A percentile compares a stretch with the other conserved stretches of the same genome.
phyloP scores from a whole-genome alignment of 1,284 basidiomycete genomes.

The Peniophora sp. region DNA sequence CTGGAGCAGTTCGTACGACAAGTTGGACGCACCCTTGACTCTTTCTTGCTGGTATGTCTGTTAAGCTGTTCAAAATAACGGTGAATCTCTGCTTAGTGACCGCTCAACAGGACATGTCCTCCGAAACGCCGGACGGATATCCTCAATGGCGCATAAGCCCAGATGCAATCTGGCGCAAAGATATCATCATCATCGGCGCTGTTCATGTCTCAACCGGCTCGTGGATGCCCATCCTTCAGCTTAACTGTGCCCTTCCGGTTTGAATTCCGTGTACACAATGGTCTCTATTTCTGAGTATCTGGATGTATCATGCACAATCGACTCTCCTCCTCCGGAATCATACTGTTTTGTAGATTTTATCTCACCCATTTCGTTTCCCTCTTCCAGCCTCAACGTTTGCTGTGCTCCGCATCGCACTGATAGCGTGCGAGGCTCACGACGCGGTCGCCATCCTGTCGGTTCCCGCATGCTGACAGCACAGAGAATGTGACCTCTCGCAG shows the following conservation, averaged over 20 bases:
- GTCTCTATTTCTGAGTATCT: too few relatives aligned
- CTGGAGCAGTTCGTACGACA: conserved; percentile 11
- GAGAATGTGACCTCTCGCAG: too few relatives aligned
- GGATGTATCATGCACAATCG: too few relatives aligned
- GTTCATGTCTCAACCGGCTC: conserved; percentile 12
- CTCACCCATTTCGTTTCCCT: too few relatives aligned
- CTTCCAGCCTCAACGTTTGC: too few relatives aligned
- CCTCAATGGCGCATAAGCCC: conserved; percentile 10
- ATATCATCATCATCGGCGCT: conserved; percentile 9
- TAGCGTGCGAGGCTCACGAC: too few relatives aligned
- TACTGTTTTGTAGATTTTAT: too few relatives aligned
- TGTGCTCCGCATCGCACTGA: too few relatives aligned
- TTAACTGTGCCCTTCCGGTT: conserved; percentile 4
- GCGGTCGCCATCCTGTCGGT: too few relatives aligned
- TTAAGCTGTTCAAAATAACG: background rate
- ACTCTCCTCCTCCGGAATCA: too few relatives aligned
- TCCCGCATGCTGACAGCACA: too few relatives aligned
- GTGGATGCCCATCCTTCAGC: conserved; percentile 13
- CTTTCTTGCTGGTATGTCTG: conserved; percentile 8
- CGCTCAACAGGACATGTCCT: conserved; percentile 4
- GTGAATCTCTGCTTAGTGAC: background rate
- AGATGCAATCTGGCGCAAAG: conserved; percentile 6
- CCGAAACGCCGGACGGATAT: conserved; percentile 7
- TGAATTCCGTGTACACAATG: too few relatives aligned
- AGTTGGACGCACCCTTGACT: conserved; percentile 12